phyloP scores from a whole-genome alignment of 768 basidiomycete genomes.

The Boletus bicolor region DNA sequence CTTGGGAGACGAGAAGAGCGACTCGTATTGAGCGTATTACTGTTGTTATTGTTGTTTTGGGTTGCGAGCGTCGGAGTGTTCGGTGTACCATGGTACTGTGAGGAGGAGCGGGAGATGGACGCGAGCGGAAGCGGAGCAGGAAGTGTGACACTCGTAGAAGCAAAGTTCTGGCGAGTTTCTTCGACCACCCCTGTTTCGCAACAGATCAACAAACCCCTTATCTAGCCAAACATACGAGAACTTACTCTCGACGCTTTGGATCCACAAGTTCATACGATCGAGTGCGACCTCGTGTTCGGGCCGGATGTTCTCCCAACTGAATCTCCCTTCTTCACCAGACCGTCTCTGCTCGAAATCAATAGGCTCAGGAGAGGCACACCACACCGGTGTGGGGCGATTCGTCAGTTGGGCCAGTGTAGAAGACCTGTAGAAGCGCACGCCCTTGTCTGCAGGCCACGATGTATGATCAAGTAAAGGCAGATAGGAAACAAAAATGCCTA shows the following conservation, averaged over 20 bases:
- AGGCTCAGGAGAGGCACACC: constrained; percentile 30
- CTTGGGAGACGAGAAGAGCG: constrained; percentile 53
- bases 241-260: constrained; percentile 80
- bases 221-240: constrained; percentile 11
- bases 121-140: constrained; percentile 64
- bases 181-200: constrained; percentile 65
- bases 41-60: constrained; percentile 6
- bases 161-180: constrained; percentile 75
- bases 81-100: constrained; percentile 31
- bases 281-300: constrained; percentile 31
- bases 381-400: constrained; percentile 28
- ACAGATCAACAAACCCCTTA: not conserved
- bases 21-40: constrained; percentile 4
- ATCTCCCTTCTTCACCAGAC: constrained; percentile 32
- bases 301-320: constrained; percentile 35
- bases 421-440: constrained; percentile 63
- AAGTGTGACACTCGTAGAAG: constrained; percentile 43
- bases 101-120: constrained; percentile 51
- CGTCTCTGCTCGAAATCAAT: constrained; percentile 33
- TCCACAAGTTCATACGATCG: constrained; percentile 80
- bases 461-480: not conserved
- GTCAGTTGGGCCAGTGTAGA: constrained; percentile 47
- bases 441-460: constrained; percentile 50
- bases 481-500: constrained; percentile 30
- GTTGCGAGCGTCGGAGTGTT: constrained; percentile 31